These are phyloP conservation scores for Apostasia ramifera DNA, from an alignment of 106 monocot species.

Conservation along the genomic window DNA sequence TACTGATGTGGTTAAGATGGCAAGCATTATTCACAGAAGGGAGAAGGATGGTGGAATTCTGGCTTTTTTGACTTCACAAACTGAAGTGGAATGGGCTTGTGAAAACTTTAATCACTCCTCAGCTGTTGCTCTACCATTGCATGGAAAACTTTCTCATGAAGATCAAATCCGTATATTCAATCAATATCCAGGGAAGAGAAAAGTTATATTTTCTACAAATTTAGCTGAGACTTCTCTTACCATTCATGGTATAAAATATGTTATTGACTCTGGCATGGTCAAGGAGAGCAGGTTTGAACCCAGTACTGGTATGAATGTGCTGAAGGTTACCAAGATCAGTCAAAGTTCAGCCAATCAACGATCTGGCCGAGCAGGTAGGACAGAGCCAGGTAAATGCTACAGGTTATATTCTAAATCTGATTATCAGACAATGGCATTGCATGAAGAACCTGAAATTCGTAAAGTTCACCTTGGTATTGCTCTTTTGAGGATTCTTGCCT, in stretches of 20 bases:
- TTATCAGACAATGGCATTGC: slow-evolving; percentile 48
- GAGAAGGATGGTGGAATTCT: slow-evolving; percentile 81
- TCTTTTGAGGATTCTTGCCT: slow-evolving; percentile 69
- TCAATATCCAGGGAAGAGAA: slow-evolving; percentile 75
- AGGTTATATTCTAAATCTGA: slow-evolving; percentile 77
- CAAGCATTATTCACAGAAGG: slow-evolving; percentile 50
- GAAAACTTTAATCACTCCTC: slow-evolving; percentile 61
- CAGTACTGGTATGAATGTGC: slow-evolving; percentile 74
- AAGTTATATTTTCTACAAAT: slow-evolving; percentile 87
- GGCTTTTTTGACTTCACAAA: slow-evolving; percentile 90
- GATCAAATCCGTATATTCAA: slow-evolving; percentile 73
- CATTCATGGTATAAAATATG: slow-evolving; percentile 79
- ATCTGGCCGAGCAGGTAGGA: slow-evolving; percentile 87
- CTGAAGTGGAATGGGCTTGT: slow-evolving; percentile 96
- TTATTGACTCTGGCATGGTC: slow-evolving; percentile 91
- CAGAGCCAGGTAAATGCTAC: slow-evolving; percentile 76
- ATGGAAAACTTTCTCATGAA: slow-evolving; percentile 85
- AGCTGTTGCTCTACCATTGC: slow-evolving; percentile 76
- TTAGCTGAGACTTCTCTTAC: slow-evolving; percentile 93
- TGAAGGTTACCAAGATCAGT: slow-evolving; percentile 64
- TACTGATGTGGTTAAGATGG: slow-evolving; percentile 73
- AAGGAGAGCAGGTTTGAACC: slow-evolving; percentile 88
- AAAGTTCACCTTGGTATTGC: slow-evolving; percentile 94
- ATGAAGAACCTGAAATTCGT: slow-evolving; percentile 92
- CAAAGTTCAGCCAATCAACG: slow-evolving; percentile 95